Conservation (phyloP, 352 stramenopile genomes). For the Phytopythium kandeliae region DNA sequence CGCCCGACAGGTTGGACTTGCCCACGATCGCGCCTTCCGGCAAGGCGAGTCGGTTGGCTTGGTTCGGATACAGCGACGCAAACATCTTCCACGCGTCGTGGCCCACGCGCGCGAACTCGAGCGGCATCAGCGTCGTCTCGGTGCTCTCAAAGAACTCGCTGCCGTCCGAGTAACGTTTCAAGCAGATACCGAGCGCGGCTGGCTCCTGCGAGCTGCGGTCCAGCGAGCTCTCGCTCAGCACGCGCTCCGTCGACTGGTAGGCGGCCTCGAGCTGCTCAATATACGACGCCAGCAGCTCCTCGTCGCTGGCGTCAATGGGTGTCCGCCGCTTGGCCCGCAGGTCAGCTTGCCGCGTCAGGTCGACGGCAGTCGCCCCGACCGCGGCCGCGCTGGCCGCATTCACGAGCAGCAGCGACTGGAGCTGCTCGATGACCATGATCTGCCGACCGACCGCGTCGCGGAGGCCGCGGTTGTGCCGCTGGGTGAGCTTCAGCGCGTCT, state of each 20-base stretch:
- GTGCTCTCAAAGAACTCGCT: conserved; percentile 3
- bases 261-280: neutral
- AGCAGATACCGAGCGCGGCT: neutral
- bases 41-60: neutral
- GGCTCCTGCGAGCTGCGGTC: conserved; percentile 1
- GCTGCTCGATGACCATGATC: neutral
- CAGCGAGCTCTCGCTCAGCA: conserved; percentile 1
- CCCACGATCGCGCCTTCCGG: conserved; percentile 55
- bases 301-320: conserved; percentile 1
- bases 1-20: neutral
- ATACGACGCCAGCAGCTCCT: conserved; percentile 3
- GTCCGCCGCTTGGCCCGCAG: neutral
- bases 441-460: neutral
- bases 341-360: neutral
- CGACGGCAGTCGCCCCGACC: neutral
- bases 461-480: conserved; percentile 1
- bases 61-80: conserved; percentile 6
- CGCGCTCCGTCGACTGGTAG: conserved; percentile 1
- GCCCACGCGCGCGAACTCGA: conserved; percentile 1
- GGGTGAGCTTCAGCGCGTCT: neutral
- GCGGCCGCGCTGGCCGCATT: neutral
- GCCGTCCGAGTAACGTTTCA: neutral
- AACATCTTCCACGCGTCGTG: conserved; percentile 2
- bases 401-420: neutral
- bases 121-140: neutral